Percentiles rank a stretch among this genome's conserved stretches.
phyloP scores from a whole-genome alignment of 495 filamentous ascomycete species.

The Mycothermus thermophilus region DNA sequence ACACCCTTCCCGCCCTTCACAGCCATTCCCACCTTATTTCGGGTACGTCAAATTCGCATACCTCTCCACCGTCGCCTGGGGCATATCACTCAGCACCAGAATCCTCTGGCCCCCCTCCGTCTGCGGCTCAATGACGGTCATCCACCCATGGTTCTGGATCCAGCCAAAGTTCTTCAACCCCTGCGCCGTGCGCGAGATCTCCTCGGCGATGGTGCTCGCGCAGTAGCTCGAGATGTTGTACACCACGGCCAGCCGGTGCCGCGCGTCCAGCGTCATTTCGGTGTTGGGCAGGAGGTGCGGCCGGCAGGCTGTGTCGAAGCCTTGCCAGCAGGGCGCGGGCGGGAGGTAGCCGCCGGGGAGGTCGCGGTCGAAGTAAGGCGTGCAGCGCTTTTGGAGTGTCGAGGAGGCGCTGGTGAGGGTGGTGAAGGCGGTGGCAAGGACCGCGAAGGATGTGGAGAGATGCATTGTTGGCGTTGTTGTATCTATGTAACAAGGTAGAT shows the following conservation, averaged over 20 bases:
- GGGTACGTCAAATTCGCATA: conserved; percentile 9
- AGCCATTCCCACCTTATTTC: too few relatives aligned
- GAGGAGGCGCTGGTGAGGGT: background rate
- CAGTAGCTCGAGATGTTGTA: conserved; percentile 9
- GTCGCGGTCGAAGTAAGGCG: conserved; percentile 12
- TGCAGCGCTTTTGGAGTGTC: conserved; percentile 11
- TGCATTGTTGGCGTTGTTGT: conserved; percentile 2
- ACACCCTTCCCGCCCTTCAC: background rate
- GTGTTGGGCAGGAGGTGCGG: conserved; percentile 7
- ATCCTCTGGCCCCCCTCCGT: conserved; percentile 4
- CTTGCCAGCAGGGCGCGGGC: conserved; percentile 19
- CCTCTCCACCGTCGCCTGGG: conserved; percentile 4
- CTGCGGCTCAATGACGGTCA: conserved; percentile 4
- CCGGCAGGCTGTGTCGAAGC: conserved; percentile 11
- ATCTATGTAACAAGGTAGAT: background rate
- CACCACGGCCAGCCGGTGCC: conserved; percentile 7
- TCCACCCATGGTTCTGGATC: conserved; percentile 5
- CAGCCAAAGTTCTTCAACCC: conserved; percentile 16
- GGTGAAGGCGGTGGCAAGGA: background rate
- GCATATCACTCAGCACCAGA: conserved; percentile 14
- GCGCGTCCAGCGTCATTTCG: conserved; percentile 10
- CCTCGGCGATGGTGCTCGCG: conserved; percentile 11
- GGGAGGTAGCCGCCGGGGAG: conserved; percentile 13
- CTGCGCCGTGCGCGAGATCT: conserved; percentile 7
- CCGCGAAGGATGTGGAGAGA: conserved; percentile 1